phyloP scores from a whole-genome alignment of 768 basidiomycete genomes.

The Suillus discolor region DNA sequence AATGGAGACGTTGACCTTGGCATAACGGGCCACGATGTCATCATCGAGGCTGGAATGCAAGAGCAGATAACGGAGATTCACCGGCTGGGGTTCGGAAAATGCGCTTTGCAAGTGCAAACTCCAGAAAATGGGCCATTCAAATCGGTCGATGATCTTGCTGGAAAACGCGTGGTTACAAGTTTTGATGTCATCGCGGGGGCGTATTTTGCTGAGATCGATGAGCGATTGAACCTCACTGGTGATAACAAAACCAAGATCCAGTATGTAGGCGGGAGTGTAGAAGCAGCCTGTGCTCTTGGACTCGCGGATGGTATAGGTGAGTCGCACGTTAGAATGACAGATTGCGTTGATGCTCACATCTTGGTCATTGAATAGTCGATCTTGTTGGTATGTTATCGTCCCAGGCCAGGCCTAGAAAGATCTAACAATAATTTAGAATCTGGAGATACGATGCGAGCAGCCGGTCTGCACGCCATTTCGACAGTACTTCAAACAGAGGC shows the following conservation, averaged over 20 bases:
- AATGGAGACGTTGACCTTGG: conserved; percentile 97
- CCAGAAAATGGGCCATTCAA: conserved; percentile 75
- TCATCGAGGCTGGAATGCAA: conserved; percentile 87
- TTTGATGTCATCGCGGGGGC: conserved; percentile 86
- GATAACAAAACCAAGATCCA: conserved; percentile 79
- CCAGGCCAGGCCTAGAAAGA: neutral
- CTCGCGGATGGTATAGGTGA: conserved; percentile 95
- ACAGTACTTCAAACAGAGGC: conserved; percentile 88
- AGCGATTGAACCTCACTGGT: conserved; percentile 49
- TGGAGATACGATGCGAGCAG: conserved; percentile 99
- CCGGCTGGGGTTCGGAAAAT: conserved; percentile 91
- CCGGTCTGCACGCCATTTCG: conserved; percentile 90
- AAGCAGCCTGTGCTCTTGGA: conserved; percentile 95
- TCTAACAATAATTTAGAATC: conserved; percentile 64
- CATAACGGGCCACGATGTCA: conserved; percentile 97
- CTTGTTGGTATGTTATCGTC: conserved; percentile 76
- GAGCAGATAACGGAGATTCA: conserved; percentile 76
- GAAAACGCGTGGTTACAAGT: conserved; percentile 92
- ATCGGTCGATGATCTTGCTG: conserved; percentile 77
- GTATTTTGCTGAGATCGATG: conserved; percentile 75
- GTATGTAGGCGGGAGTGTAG: conserved; percentile 97
- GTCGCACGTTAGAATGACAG: conserved; percentile 23
- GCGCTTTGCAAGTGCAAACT: conserved; percentile 86
- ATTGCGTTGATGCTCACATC: conserved; percentile 10
- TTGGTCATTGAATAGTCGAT: conserved; percentile 61